Base-by-base conservation (phyloP, 305 asterid genomes). In the Solanum hybrid region DNA sequence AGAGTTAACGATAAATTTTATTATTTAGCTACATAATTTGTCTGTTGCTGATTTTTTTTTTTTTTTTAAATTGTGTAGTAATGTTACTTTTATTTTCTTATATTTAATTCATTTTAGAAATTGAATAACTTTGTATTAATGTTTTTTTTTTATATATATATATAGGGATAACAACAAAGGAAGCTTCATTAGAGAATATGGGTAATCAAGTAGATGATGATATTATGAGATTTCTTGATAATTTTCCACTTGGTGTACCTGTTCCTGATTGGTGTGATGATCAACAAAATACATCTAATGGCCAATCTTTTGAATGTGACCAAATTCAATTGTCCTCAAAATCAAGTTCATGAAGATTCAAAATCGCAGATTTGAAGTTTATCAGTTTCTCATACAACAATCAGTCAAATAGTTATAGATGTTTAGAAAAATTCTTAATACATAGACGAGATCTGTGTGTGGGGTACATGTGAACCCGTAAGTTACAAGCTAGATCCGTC, bases 151-250 rank as follows among this genome's bases (percentile, higher is more conserved):
- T 5, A 32, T 32, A 32, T 34, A 32, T 32, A 32, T 34, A 38
- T 37, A 19, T 51, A 84, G 87, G 87, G 29, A 29, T 51, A 19
- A 84, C 87, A 84, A 31, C 87, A 51, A 84, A 31, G 75, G 87
- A 84, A 29, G 42, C 12, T 6, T 51, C 87, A 84, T 84, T 84
- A 51, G 87, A 84, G 42, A 35, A 56, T 56, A 56, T 88, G 38
- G 89, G 79, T 27, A 69, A 89, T 88, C 87, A 88, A 3, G 89
- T 92, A 89, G 97, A 95, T 19, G 96, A 95, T 12, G 98, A 94
- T 86, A 88, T 96, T 32, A 78, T 92, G 92, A 93, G 91, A 87
- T 94, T 96, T 73, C 94, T 96, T 2, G 94, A 94, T 87, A 92
- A 91, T 76, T 94, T 95, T 38, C 98, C 98, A 12, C 29, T 94